These are phyloP conservation scores for Noccaea bulbosa DNA, from an alignment of 345 rosid genomes.

Conservation along the genomic window DNA sequence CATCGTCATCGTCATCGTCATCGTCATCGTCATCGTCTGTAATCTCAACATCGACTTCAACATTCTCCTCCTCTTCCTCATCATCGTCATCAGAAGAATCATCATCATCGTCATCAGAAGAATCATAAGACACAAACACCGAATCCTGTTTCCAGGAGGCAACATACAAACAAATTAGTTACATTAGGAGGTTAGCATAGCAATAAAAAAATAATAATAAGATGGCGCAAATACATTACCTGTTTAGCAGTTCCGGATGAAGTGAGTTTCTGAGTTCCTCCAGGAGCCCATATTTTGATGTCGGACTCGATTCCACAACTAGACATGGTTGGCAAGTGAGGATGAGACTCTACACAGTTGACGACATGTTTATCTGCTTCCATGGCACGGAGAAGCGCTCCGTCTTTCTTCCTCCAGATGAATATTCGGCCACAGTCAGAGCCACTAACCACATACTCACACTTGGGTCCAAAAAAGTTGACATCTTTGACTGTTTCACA, in stretches of 20 bases:
- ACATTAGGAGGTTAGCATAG: too few species aligned
- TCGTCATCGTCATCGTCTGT: slow-evolving; percentile 21
- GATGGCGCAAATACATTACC: slow-evolving; percentile 48
- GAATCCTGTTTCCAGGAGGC: slow-evolving; percentile 33
- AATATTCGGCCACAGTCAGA: slow-evolving; percentile 92
- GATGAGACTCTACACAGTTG: slow-evolving; percentile 88
- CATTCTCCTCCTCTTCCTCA: slow-evolving; percentile 29
- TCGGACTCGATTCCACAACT: slow-evolving; percentile 85
- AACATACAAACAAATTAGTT: slow-evolving; percentile 24
- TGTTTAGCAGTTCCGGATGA: slow-evolving; percentile 55
- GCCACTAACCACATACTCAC: slow-evolving; percentile 93
- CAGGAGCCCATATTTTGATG: slow-evolving; percentile 87
- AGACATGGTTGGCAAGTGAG: slow-evolving; percentile 63
- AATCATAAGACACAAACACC: slow-evolving; percentile 27
- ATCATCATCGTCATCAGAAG: slow-evolving; percentile 34
- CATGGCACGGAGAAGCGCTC: slow-evolving; percentile 81
- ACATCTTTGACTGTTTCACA: slow-evolving; percentile 80
- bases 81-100: slow-evolving; percentile 38
- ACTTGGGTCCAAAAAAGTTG: slow-evolving; percentile 79
- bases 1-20: too few species aligned
- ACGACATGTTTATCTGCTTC: slow-evolving; percentile 77
- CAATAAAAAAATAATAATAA: too few species aligned
- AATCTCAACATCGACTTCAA: slow-evolving; percentile 24
- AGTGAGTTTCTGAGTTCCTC: slow-evolving; percentile 60
- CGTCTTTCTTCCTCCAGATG: slow-evolving; percentile 88